Evolutionary conservation across 768 basidiomycete species (phyloP).

Genomic region (Cystobasidium onofrii): DNA sequence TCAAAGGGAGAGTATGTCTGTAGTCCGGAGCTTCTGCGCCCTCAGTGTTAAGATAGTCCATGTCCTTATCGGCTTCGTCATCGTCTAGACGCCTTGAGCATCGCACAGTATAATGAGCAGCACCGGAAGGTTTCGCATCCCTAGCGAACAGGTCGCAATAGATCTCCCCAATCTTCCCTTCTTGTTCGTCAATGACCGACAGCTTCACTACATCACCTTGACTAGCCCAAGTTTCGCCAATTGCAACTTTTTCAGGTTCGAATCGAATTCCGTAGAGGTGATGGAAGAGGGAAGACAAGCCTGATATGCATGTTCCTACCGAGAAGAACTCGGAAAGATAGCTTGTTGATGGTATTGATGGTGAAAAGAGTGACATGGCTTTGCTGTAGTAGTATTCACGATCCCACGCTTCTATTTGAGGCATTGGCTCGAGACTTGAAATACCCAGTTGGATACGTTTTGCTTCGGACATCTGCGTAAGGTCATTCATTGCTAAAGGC

Average conservation of each 20-base stretch:
- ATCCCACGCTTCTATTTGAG: slow-evolving; percentile 85
- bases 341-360: slow-evolving; percentile 51
- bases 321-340: slow-evolving; percentile 55
- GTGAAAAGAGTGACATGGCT: slow-evolving; percentile 59
- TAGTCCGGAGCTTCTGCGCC: slow-evolving; percentile 47
- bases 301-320: slow-evolving; percentile 83
- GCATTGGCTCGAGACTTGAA: slow-evolving; percentile 45
- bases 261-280: slow-evolving; percentile 77
- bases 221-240: slow-evolving; percentile 70
- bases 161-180: slow-evolving; percentile 83
- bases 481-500: slow-evolving; percentile 65
- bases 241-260: slow-evolving; percentile 56
- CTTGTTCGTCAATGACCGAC: slow-evolving; percentile 81
- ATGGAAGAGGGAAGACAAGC: slow-evolving; percentile 77
- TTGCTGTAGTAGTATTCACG: slow-evolving; percentile 64
- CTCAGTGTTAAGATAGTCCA: slow-evolving; percentile 42
- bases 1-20: slow-evolving; percentile 34
- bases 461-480: slow-evolving; percentile 54
- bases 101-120: slow-evolving; percentile 94
- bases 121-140: slow-evolving; percentile 74
- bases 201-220: slow-evolving; percentile 78
- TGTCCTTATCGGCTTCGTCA: slow-evolving; percentile 69
- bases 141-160: slow-evolving; percentile 86
- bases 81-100: slow-evolving; percentile 88
- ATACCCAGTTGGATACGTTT: slow-evolving; percentile 59